Evolutionary conservation across 73 alveolate genomes (phyloP), one percentile per base, ranked within the genome.

Genomic region (Paraurostyla sp.): DNA sequence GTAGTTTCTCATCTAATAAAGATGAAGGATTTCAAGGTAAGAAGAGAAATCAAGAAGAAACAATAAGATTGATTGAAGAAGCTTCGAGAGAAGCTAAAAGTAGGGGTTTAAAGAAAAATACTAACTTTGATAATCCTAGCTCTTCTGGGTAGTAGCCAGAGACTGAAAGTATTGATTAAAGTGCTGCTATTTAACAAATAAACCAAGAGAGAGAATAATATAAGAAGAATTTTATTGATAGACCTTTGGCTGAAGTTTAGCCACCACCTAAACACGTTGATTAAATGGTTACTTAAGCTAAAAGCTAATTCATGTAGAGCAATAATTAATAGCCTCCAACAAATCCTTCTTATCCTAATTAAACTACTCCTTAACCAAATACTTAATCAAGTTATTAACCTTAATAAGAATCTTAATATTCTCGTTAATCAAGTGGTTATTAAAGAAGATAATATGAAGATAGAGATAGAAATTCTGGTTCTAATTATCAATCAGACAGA

Each of bases 41-140:
- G 60, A 65, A 32, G 54, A 6, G n/a, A 25, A 65, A 35, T 4
- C 23, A 30, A 27, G 23, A 25, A 25, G 45, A 25, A 3, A 60
- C 29, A 25, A 25, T 30, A 23, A 60, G 50, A 30, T 6, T 60
- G 25, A 60, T 60, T 60, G 78, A 52, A 20, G 69, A 52, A 52
- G 78, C 78, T 60, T n/a, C n/a, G n/a, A 30, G 50, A 9, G 50
- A 60, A 9, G 78, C 35, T 60, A 33, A 29, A 30, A 60, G 32
- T 33, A 30, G 52, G 16, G 50, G 7, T 9, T 23, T 50, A 3
- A 9, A 7, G 22, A 60, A 38, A 40, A 7, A 35, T 1, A 38
- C 82, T 11, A 65, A 65, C 36, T 65, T 65, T 22, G 82, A 65
- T 65, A 65, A 65, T 38, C 82, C 82, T 6, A 65, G 41, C 23